Evolutionary conservation across 2,329 filamentous ascomycete species (phyloP).

Genomic region (Aureobasidium leucospermi): DNA sequence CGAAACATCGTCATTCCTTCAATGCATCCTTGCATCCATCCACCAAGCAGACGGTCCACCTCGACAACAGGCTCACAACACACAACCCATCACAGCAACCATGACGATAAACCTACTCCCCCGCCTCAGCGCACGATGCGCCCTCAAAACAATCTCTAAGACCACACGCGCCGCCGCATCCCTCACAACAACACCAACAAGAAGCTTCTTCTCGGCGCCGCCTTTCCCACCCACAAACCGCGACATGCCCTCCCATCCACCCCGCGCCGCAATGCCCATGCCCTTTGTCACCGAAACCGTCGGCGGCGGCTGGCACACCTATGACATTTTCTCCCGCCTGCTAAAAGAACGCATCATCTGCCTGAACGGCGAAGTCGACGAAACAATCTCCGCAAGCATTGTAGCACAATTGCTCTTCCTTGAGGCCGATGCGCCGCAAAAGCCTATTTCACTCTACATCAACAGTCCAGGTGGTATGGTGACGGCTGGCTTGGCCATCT

Average conservation of each 20-base stretch:
- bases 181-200: not conserved
- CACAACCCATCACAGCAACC: not conserved
- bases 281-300: conserved; percentile 46
- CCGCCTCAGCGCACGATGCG: not conserved
- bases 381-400: conserved; percentile 83
- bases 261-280: conserved; percentile 37
- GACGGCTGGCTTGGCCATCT: conserved; percentile 78
- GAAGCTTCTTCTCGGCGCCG: conserved; percentile 16
- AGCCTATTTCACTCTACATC: conserved; percentile 95
- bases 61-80: not conserved
- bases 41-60: not conserved
- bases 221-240: conserved; percentile 20
- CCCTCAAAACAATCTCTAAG: not conserved
- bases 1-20: conserved; percentile 2
- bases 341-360: conserved; percentile 83
- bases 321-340: conserved; percentile 40
- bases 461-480: conserved; percentile 93
- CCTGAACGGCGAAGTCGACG: conserved; percentile 85
- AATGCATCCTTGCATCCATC: not conserved
- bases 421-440: conserved; percentile 90
- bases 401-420: conserved; percentile 96
- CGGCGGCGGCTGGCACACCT: conserved; percentile 45
- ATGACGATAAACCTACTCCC: conserved; percentile 7
- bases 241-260: conserved; percentile 21
- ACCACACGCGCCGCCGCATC: not conserved